A percentile compares a stretch with the other conserved stretches of the same genome.
These are phyloP conservation scores for Chytriomyces confervae DNA, from an alignment of 192 early-diverging fungal species.

Conservation along the genomic window DNA sequence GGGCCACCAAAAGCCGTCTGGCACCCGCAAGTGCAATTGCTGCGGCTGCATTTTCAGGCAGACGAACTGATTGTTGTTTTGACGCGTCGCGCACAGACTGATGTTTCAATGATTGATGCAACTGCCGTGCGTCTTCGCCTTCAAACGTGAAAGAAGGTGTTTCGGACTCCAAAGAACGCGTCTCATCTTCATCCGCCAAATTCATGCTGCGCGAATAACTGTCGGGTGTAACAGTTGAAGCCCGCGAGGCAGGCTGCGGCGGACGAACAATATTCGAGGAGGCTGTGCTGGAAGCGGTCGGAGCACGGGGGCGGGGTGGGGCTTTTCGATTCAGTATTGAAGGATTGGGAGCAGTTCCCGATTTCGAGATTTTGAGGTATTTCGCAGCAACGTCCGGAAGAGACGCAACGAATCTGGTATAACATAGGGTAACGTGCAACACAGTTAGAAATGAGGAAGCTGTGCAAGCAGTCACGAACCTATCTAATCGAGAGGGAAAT, in stretches of 20 bases:
- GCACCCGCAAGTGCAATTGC: not conserved
- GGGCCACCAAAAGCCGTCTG: conserved; percentile 3
- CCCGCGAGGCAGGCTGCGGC: not conserved
- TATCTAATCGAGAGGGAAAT: conserved; percentile 20
- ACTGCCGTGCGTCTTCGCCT: not conserved
- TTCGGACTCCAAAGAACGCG: conserved; percentile 27
- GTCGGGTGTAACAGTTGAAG: conserved; percentile 25
- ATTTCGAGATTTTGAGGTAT: conserved; percentile 34
- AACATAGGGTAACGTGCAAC: not conserved
- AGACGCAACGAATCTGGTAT: conserved; percentile 29
- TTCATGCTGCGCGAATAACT: not conserved
- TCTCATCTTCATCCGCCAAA: conserved; percentile 23
- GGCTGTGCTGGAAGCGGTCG: conserved; percentile 6
- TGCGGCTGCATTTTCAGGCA: not conserved
- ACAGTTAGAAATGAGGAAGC: not conserved
- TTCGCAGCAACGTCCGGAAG: conserved; percentile 33
- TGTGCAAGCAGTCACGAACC: not conserved
- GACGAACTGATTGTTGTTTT: not conserved
- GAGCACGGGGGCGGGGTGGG: not conserved
- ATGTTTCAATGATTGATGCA: not conserved
- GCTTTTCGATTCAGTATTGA: not conserved
- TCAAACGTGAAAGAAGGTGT: conserved; percentile 26
- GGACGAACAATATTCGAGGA: not conserved
- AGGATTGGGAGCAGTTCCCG: not conserved
- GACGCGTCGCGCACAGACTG: not conserved